Conservation (phyloP, 768 basidiomycete genomes). For the Pisolithus microcarpus region DNA sequence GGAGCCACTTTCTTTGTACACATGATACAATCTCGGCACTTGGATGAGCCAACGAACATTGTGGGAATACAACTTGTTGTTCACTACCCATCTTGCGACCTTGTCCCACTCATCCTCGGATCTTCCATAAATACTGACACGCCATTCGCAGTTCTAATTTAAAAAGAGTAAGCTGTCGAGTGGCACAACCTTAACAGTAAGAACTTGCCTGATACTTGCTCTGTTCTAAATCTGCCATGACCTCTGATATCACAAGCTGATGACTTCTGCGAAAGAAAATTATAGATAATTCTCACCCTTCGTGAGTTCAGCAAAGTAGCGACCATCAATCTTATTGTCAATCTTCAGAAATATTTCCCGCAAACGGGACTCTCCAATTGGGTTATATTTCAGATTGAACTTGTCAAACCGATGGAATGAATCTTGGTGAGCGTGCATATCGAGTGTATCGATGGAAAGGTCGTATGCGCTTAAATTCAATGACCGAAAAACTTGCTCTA, state of each 20-base stretch:
- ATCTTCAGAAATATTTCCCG: conserved; percentile 98
- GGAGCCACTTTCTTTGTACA: conserved; percentile 85
- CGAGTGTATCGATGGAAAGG: conserved; percentile 95
- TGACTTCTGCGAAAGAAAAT: not conserved
- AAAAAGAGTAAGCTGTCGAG: not conserved
- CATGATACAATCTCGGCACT: conserved; percentile 87
- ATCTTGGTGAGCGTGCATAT: conserved; percentile 98
- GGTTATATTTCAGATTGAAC: conserved; percentile 97
- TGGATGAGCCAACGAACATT: conserved; percentile 99
- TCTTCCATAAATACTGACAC: conserved; percentile 91
- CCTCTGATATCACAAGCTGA: conserved; percentile 45
- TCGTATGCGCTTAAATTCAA: conserved; percentile 95
- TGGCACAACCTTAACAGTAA: not conserved
- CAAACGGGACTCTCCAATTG: conserved; percentile 89
- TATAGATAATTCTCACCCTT: conserved; percentile 46
- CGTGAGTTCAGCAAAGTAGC: conserved; percentile 92
- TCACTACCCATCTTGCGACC: conserved; percentile 92
- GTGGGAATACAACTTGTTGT: conserved; percentile 89
- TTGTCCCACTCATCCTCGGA: conserved; percentile 91
- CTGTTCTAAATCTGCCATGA: conserved; percentile 96
- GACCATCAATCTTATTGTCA: conserved; percentile 88
- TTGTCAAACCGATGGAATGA: conserved; percentile 99
- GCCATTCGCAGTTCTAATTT: conserved; percentile 88
- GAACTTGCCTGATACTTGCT: conserved; percentile 87
- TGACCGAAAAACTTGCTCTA: conserved; percentile 93